phyloP scores from a whole-genome alignment of 2,329 filamentous ascomycete genomes.

The Aspergillus alliaceus region DNA sequence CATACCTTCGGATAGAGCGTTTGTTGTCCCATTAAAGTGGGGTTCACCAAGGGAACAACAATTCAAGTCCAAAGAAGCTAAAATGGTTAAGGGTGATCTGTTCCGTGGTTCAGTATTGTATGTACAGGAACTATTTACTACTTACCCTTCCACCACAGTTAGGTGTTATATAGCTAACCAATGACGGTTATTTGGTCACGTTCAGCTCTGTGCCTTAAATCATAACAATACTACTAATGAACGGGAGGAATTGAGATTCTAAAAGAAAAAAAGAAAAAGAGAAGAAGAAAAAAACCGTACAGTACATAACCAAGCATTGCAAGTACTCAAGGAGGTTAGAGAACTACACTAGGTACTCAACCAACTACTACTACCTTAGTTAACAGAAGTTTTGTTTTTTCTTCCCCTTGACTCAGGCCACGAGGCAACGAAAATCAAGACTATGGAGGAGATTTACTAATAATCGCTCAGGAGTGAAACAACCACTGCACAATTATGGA shows the following conservation, averaged over 20 bases:
- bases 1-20: conserved; percentile 3
- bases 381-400: too few relatives aligned
- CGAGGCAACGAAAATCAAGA: conserved; percentile 2
- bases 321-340: too few relatives aligned
- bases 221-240: too few relatives aligned
- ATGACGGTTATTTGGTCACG: neutral
- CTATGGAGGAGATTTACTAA: conserved; percentile 1
- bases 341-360: too few relatives aligned
- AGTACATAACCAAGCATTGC: too few relatives aligned
- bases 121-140: neutral
- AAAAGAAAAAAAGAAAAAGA: neutral
- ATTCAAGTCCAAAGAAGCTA: conserved; percentile 7
- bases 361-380: too few relatives aligned
- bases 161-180: too few relatives aligned
- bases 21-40: conserved; percentile 21
- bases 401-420: neutral
- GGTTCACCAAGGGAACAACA: conserved; percentile 2
- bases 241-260: too few relatives aligned
- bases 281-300: too few relatives aligned
- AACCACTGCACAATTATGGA: neutral
- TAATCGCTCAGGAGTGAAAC: neutral
- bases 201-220: neutral
- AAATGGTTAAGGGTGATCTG: conserved; percentile 6
- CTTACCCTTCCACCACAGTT: too few relatives aligned
- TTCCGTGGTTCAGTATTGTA: conserved; percentile 16